Percentiles rank a stretch among this genome's conserved stretches.
These are phyloP conservation scores for Setomelanomma holmii DNA, from an alignment of 2,329 filamentous ascomycete genomes.

Conservation along the genomic window DNA sequence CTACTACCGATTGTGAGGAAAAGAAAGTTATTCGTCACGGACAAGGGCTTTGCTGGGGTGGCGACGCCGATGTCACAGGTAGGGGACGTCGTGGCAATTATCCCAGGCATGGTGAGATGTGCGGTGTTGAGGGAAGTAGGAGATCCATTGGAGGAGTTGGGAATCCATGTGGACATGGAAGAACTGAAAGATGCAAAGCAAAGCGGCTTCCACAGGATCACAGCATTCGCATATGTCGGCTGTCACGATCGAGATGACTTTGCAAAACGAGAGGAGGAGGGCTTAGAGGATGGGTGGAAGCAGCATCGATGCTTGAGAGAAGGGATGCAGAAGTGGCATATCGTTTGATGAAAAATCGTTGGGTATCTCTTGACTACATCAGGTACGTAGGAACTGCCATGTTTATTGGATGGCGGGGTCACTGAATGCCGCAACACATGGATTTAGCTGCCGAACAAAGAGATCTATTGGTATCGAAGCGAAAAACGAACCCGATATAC, in stretches of 20 bases:
- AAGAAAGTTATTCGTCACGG: background rate
- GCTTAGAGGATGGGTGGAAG: background rate
- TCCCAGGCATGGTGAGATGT: background rate
- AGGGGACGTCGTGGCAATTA: background rate
- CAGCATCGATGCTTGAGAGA: background rate
- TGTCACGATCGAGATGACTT: background rate
- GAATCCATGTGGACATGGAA: background rate
- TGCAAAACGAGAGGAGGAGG: background rate
- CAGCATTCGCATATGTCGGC: background rate
- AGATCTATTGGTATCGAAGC: background rate
- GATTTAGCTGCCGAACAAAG: background rate
- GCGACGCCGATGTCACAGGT: background rate
- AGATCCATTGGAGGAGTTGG: background rate
- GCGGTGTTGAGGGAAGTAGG: background rate
- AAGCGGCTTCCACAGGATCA: background rate
- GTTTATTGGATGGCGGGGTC: no score
- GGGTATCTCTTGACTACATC: no score
- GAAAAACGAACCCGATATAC: background rate
- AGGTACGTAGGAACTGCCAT: no score
- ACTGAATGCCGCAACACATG: no score
- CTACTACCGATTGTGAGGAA: background rate
- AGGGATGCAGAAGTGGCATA: background rate
- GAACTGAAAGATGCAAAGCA: background rate
- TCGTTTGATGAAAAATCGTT: no score
- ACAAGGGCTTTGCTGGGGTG: background rate